Evolutionary conservation across 2,329 filamentous ascomycete genomes (phyloP), one percentile per base, ranked within the genome.

Genomic region (Stagonosporopsis tanaceti): DNA sequence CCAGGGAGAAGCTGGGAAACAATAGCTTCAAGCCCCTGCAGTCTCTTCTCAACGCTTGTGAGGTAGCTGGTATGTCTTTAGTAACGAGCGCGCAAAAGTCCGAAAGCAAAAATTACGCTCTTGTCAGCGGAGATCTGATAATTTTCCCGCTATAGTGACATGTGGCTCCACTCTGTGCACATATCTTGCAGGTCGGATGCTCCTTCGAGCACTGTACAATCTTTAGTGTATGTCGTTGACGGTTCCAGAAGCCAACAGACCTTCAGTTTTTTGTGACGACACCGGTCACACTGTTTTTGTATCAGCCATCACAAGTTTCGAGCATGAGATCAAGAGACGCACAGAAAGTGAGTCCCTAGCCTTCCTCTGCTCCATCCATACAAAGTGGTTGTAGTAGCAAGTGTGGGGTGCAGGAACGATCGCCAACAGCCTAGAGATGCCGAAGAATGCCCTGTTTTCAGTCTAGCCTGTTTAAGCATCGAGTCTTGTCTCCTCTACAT

Each of bases 91-190:
- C n/a, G 15, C 28, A 1, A 6, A 25, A 22, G 5, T 25, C 8
- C 9, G n/a, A 11, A 20, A n/a, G 27, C 17, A 8, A 15, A 8
- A 15, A 44, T 12, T 45, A 64, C 61, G 56, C 65, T 61, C 67
- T 57, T 24, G 67, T 69, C n/a, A 69, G 47, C 2, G 65, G 67
- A 35, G 67, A 69, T 48, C 67, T 65, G 22, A 61, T 39, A 15
- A 67, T 60, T 38, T 67, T 68, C 14, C 67, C 67, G 35, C 64
- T 68, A 39, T 69, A 69, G 34, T 69, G 67, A 11, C 65, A 69
- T 39, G 60, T 50, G 6, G 62, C 54, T 4, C 61, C 56, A 20
- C 61, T 69, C 17, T 63, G 48, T 20, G 59, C 62, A 53, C 67
- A 69, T n/a, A 59, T 58, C 34, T 47, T 60, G 46, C 67, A 69